A percentile compares a stretch with the other conserved stretches of the same genome.
These are phyloP conservation scores for Vitis hybrid DNA, from an alignment of 177 flowering plant species.

Conservation along the genomic window DNA sequence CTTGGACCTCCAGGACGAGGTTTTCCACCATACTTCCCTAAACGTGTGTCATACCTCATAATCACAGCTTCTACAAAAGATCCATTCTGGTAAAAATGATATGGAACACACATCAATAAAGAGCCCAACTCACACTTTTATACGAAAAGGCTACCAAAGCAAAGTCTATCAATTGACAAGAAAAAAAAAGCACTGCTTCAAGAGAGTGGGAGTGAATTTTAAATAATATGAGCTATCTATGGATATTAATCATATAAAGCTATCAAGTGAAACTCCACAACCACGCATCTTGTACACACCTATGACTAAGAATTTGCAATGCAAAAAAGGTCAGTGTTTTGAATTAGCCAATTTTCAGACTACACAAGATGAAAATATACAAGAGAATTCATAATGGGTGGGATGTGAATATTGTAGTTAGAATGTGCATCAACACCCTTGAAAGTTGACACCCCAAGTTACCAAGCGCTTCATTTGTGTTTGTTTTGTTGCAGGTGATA, in stretches of 20 bases:
- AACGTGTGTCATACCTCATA: slow-evolving; percentile 89
- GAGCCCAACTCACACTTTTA: not conserved
- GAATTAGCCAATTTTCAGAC: too few species aligned
- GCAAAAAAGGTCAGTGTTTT: too few species aligned
- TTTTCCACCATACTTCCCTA: slow-evolving; percentile 78
- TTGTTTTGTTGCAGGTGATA: too few species aligned
- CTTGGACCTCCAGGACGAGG: slow-evolving; percentile 90
- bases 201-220: too few species aligned
- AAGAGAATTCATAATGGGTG: too few species aligned
- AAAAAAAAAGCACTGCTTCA: not conserved
- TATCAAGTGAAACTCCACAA: not conserved
- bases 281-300: not conserved
- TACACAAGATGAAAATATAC: too few species aligned
- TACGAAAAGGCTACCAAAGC: not conserved
- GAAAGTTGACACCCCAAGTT: too few species aligned
- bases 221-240: not conserved
- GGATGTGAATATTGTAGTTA: too few species aligned
- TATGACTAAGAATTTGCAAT: too few species aligned
- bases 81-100: slow-evolving; percentile 55
- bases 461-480: too few species aligned
- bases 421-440: too few species aligned
- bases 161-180: not conserved
- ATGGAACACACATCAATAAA: not conserved
- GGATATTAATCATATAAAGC: not conserved
- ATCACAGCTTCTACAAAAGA: slow-evolving; percentile 90